Percentiles rank a stretch among this genome's conserved stretches.
These are phyloP conservation scores for Paracoccidioides brasiliensis DNA, from an alignment of 2,329 filamentous ascomycete species.

Conservation along the genomic window DNA sequence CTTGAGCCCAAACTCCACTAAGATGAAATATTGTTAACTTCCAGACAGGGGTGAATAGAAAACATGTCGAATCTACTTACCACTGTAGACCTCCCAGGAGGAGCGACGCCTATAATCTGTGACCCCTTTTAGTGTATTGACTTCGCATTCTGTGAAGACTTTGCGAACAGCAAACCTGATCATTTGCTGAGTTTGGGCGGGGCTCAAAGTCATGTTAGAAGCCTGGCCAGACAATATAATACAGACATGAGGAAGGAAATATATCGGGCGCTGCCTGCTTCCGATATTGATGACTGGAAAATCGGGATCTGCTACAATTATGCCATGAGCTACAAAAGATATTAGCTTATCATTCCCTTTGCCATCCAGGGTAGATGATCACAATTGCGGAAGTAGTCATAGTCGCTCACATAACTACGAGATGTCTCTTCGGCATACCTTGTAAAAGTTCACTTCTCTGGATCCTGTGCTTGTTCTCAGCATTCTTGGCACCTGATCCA, in stretches of 20 bases:
- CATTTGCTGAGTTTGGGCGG: constrained; percentile 54
- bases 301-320: constrained; percentile 22
- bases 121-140: constrained; percentile 48
- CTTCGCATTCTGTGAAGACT: constrained; percentile 50
- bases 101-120: constrained; percentile 45
- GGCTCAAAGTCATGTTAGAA: constrained; percentile 45
- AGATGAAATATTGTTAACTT: constrained; percentile 13
- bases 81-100: constrained; percentile 29
- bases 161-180: constrained; percentile 56
- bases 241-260: constrained; percentile 55
- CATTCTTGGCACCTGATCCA: not conserved
- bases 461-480: not conserved
- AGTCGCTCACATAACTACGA: constrained; percentile 37
- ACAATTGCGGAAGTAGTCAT: constrained; percentile 37
- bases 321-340: constrained; percentile 23
- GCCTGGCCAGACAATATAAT: constrained; percentile 52
- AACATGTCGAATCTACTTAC: constrained; percentile 18
- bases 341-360: not conserved
- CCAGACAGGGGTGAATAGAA: not conserved
- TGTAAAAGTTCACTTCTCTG: constrained; percentile 34
- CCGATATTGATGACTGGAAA: constrained; percentile 57
- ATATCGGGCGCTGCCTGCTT: constrained; percentile 42
- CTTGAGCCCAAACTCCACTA: constrained; percentile 5
- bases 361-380: constrained; percentile 11
- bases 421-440: constrained; percentile 16